Percentiles rank a stretch among this genome's conserved stretches.
Conservation (phyloP, 1,284 basidiomycete genomes). For the Ceratobasidium sp. region DNA sequence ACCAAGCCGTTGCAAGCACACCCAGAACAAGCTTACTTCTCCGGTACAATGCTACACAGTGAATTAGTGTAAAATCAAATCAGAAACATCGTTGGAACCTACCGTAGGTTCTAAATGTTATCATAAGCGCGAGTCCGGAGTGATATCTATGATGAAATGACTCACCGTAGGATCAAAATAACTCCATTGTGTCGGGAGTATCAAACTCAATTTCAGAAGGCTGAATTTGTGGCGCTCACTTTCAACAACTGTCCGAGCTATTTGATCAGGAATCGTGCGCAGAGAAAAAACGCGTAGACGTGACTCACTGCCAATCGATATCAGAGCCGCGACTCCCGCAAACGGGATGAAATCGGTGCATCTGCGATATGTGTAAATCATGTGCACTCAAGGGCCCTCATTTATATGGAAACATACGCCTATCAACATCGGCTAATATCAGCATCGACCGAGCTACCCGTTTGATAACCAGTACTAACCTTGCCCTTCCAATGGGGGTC, state of each 20-base stretch:
- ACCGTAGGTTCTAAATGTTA: conserved; percentile 18
- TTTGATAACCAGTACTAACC: not conserved
- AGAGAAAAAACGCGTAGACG: not conserved
- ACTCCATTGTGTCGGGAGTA: not conserved
- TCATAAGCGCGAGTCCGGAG: not conserved
- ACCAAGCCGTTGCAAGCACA: conserved; percentile 1
- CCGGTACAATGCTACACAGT: conserved; percentile 30
- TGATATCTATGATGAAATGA: not conserved
- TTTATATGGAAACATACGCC: conserved; percentile 16
- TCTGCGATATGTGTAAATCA: not conserved
- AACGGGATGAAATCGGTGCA: conserved; percentile 8
- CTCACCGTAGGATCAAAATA: conserved; percentile 21
- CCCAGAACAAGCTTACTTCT: conserved; percentile 13
- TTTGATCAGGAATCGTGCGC: not conserved
- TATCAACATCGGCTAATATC: too few relatives aligned
- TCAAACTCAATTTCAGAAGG: not conserved
- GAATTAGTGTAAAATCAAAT: not conserved
- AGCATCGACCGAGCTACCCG: too few relatives aligned
- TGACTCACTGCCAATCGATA: conserved; percentile 26
- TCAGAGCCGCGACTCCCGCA: not conserved
- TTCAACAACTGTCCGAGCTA: conserved; percentile 18
- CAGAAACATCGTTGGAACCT: not conserved
- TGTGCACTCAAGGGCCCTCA: not conserved
- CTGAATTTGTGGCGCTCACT: not conserved
- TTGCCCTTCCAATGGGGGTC: conserved; percentile 23